Conservation (phyloP, 148 eudicot genomes). For the Euryodendron excelsum region DNA sequence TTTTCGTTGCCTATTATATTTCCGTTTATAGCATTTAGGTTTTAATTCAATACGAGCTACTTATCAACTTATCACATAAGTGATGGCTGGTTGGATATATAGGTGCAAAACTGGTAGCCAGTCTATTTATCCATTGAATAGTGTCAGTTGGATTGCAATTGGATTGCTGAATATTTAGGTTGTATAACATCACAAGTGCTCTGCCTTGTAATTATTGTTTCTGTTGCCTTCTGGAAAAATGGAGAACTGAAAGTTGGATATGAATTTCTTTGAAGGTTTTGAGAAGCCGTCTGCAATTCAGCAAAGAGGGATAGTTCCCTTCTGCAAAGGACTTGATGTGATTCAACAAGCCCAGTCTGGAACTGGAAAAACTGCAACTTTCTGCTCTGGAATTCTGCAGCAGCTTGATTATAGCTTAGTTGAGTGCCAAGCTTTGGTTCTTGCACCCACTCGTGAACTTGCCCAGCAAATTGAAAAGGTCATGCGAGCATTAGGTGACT, state of each 20-base stretch:
- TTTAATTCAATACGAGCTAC: neutral
- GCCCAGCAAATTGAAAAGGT: slow-evolving; percentile 68
- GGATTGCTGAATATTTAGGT: neutral
- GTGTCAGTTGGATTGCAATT: neutral
- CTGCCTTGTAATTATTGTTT: neutral
- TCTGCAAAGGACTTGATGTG: slow-evolving; percentile 57
- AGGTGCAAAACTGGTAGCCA: neutral
- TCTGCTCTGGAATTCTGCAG: slow-evolving; percentile 66
- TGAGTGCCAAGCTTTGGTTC: slow-evolving; percentile 56
- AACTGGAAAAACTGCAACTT: slow-evolving; percentile 65
- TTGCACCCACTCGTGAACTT: slow-evolving; percentile 63
- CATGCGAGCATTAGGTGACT: slow-evolving; percentile 67
- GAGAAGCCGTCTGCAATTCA: slow-evolving; percentile 73
- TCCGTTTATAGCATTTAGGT: neutral
- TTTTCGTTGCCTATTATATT: neutral
- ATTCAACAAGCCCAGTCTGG: slow-evolving; percentile 71
- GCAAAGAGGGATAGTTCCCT: slow-evolving; percentile 64
- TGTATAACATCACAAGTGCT: no score
- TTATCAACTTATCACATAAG: neutral
- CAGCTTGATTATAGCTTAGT: slow-evolving; percentile 46
- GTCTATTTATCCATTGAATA: neutral
- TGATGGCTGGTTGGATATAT: neutral
- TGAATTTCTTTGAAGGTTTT: slow-evolving; percentile 35
- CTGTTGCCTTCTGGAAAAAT: neutral
- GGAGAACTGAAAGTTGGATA: slow-evolving; percentile 7